A percentile compares a stretch with the other conserved stretches of the same genome.
phyloP scores from a whole-genome alignment of 176 grass and related monocot genomes.

The Avena insularis region DNA sequence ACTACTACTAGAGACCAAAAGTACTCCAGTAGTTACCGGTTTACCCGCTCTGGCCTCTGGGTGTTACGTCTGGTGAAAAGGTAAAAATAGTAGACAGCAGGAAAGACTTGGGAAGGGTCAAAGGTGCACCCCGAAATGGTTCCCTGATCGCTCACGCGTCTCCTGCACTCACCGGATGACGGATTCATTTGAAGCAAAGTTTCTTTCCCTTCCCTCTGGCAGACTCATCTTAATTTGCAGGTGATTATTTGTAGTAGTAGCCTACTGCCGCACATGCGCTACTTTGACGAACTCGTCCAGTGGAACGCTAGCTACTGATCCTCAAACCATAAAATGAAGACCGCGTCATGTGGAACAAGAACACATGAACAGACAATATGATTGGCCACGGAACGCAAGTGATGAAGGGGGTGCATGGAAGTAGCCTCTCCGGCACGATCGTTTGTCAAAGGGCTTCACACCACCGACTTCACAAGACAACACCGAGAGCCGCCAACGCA shows the following conservation, averaged over 20 bases:
- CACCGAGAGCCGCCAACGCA: no score
- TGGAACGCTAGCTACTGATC: no score
- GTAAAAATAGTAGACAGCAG: not conserved
- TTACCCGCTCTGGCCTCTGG: slow-evolving; percentile 46
- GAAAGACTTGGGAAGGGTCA: not conserved
- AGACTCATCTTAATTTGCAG: not conserved
- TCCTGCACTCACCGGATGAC: not conserved
- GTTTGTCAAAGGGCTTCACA: no score
- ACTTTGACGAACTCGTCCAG: not conserved
- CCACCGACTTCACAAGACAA: no score
- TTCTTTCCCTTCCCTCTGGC: not conserved
- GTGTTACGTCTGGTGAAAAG: slow-evolving; percentile 38
- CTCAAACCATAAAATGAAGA: no score
- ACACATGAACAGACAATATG: no score
- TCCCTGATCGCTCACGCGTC: not conserved
- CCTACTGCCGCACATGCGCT: not conserved
- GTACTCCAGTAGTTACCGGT: slow-evolving; percentile 1
- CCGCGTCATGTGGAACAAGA: no score
- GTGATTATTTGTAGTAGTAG: not conserved
- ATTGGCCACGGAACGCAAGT: no score
- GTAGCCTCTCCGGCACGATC: no score
- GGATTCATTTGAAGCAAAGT: not conserved
- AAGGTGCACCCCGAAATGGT: not conserved
- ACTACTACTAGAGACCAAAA: not conserved
- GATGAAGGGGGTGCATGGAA: no score